phyloP scores from a whole-genome alignment of 257 asterid species.

The Nicotiana noctiflora region DNA sequence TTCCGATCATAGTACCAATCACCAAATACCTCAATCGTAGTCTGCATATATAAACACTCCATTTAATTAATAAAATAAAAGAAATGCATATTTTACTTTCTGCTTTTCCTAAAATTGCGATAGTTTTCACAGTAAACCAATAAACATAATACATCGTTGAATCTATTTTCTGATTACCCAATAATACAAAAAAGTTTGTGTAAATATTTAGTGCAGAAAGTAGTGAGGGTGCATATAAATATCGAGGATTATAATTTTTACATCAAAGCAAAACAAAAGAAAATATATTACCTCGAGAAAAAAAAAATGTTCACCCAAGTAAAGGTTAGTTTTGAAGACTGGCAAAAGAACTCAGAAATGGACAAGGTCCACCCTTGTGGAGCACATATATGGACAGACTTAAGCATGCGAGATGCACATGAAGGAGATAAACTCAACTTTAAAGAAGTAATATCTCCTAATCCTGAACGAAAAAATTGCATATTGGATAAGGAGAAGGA shows the following conservation, averaged over 20 bases:
- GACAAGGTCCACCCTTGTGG: too few species aligned
- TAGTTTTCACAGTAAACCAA: not conserved
- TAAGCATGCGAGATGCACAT: too few species aligned
- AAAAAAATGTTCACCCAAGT: too few species aligned
- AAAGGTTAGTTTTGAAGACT: too few species aligned
- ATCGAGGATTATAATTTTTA: not conserved
- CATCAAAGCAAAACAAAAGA: not conserved
- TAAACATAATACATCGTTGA: not conserved
- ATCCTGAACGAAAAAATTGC: too few species aligned
- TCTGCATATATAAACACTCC: not conserved
- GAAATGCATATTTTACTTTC: not conserved
- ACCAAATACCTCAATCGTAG: not conserved
- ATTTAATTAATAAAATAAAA: not conserved
- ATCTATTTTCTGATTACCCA: not conserved
- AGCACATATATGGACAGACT: too few species aligned
- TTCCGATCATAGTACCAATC: constrained; percentile 2
- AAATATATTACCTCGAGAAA: too few species aligned
- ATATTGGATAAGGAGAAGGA: too few species aligned
- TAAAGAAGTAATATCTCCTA: too few species aligned
- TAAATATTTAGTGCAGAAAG: not conserved
- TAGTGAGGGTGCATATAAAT: too few species aligned
- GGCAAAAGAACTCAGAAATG: too few species aligned
- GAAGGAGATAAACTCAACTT: too few species aligned
- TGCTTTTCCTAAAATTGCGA: not conserved
- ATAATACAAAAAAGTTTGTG: not conserved